These are phyloP conservation scores for Cynara cardunculus DNA, from an alignment of 129 eudicot species.

Conservation along the genomic window DNA sequence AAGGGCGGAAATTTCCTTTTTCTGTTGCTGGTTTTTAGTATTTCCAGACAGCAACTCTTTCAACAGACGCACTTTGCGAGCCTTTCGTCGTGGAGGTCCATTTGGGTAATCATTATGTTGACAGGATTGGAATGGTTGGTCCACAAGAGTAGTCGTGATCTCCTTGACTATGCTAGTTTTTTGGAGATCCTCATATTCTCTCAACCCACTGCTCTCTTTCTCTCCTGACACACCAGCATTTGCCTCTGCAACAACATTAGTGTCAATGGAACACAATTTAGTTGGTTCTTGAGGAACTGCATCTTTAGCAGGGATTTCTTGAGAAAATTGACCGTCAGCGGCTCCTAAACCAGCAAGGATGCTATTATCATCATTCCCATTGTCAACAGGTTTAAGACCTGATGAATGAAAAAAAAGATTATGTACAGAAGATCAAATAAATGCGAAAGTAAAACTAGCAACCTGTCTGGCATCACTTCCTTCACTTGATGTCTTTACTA, in stretches of 20 bases:
- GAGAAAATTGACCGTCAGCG: neutral
- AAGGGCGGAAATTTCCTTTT: slow-evolving; percentile 20
- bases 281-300: slow-evolving; percentile 1
- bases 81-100: slow-evolving; percentile 40
- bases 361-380: slow-evolving; percentile 10
- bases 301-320: slow-evolving; percentile 4
- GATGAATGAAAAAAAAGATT: neutral
- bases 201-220: slow-evolving; percentile 15
- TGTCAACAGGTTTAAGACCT: slow-evolving; percentile 18
- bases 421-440: neutral
- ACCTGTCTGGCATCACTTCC: too few relatives aligned
- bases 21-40: slow-evolving; percentile 18
- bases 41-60: slow-evolving; percentile 52
- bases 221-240: neutral
- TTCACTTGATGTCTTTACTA: neutral
- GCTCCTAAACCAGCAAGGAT: slow-evolving; percentile 4
- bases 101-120: slow-evolving; percentile 32
- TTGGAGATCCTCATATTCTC: slow-evolving; percentile 19
- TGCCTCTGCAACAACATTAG: slow-evolving; percentile 10
- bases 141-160: slow-evolving; percentile 2
- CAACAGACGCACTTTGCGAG: slow-evolving; percentile 60
- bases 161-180: slow-evolving; percentile 3
- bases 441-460: neutral
- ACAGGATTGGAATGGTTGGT: neutral
- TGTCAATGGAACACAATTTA: neutral